Conservation (phyloP, 306 rosid genomes). For the Castanea mollissima region DNA sequence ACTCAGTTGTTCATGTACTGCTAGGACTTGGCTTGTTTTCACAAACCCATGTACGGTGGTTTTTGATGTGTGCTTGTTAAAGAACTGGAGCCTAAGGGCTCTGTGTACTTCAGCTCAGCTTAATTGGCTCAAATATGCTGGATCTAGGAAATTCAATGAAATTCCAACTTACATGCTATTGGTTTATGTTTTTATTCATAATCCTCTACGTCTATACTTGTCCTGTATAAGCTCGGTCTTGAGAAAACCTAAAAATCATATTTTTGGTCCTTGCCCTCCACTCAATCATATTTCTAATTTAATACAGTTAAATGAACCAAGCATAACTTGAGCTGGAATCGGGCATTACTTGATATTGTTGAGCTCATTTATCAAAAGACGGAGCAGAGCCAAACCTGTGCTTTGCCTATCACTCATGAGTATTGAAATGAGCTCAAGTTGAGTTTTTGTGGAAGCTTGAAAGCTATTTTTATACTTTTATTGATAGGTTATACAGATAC, state of each 20-base stretch:
- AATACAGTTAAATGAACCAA: not conserved
- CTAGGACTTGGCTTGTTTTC: not conserved
- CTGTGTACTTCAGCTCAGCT: not conserved
- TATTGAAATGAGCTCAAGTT: not conserved
- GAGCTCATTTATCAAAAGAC: not conserved
- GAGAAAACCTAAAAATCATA: not conserved
- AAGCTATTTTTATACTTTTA: not conserved
- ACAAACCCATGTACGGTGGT: too few species aligned
- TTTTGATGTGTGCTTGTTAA: not conserved
- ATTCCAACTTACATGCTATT: not conserved
- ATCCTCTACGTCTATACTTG: not conserved
- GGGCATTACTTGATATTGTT: too few species aligned
- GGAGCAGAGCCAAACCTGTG: not conserved
- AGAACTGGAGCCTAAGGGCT: not conserved
- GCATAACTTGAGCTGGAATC: conserved; percentile 1
- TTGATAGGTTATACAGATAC: too few species aligned
- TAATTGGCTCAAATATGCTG: not conserved
- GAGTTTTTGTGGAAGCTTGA: not conserved
- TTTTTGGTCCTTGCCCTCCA: not conserved
- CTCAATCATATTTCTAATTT: not conserved
- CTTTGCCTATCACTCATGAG: not conserved
- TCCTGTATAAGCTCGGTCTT: not conserved
- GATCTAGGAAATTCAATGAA: not conserved
- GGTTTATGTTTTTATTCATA: not conserved
- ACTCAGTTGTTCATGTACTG: not conserved